A percentile compares a stretch with the other conserved stretches of the same genome.
Conservation (phyloP, 78 protist genomes). For the Planoprotostelium fungivorum region DNA sequence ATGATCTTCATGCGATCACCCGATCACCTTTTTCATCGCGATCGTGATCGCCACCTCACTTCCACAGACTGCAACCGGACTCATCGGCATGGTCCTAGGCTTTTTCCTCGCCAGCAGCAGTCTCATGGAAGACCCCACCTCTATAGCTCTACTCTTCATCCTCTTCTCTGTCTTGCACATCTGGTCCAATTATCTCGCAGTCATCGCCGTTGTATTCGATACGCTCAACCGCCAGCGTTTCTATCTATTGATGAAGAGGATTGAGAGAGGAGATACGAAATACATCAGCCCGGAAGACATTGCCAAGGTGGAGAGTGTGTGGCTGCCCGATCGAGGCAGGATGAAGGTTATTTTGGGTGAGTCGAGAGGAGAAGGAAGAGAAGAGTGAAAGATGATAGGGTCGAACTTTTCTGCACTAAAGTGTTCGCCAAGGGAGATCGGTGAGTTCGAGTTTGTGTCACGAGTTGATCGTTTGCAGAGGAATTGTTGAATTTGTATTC, state of each 20-base stretch:
- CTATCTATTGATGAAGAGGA: neutral
- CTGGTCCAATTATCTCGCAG: constrained; percentile 38
- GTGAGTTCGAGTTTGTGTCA: neutral
- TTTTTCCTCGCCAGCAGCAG: constrained; percentile 1
- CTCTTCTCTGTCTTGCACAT: constrained; percentile 11
- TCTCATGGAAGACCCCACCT: neutral
- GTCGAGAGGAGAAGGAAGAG: neutral
- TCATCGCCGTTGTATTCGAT: constrained; percentile 4
- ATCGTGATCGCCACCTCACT: no score
- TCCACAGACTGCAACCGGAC: neutral
- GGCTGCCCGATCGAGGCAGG: neutral
- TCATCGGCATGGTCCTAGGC: constrained; percentile 31
- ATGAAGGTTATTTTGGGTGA: neutral
- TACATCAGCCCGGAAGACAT: neutral
- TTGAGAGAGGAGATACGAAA: neutral
- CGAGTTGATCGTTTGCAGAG: neutral
- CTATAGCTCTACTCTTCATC: neutral
- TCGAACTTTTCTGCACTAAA: neutral
- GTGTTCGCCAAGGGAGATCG: neutral
- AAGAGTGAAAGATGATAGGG: neutral
- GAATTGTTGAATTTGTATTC: neutral
- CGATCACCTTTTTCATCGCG: no score
- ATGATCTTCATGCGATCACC: no score
- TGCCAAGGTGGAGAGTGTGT: neutral
- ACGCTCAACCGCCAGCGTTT: constrained; percentile 35